These are phyloP conservation scores for Plasmodium vinckei DNA, from an alignment of 169 alveolate species.

Conservation along the genomic window DNA sequence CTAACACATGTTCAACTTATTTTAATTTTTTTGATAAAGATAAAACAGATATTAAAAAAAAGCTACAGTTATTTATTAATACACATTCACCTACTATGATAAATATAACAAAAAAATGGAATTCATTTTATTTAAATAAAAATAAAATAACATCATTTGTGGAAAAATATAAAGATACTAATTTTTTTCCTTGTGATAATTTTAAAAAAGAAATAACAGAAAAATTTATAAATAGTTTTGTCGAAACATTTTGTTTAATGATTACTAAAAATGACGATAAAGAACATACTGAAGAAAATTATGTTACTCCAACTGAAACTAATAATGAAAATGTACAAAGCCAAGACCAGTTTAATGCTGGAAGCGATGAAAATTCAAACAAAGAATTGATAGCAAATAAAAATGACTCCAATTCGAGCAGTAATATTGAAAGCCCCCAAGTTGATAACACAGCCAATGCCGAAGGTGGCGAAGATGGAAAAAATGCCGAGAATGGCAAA, in stretches of 20 bases:
- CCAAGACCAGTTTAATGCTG: too few relatives aligned
- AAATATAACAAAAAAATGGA: constrained; percentile 50
- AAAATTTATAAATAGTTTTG: constrained; percentile 35
- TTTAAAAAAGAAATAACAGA: constrained; percentile 49
- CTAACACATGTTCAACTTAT: constrained; percentile 23
- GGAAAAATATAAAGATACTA: constrained; percentile 32
- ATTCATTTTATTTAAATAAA: constrained; percentile 49
- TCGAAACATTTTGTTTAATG: constrained; percentile 20
- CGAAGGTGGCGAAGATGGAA: too few relatives aligned
- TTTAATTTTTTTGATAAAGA: constrained; percentile 45
- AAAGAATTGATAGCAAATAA: too few relatives aligned
- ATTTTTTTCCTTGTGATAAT: constrained; percentile 19
- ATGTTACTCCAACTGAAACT: too few relatives aligned
- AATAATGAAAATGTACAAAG: too few relatives aligned
- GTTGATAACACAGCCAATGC: too few relatives aligned
- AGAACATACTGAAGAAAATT: not conserved
- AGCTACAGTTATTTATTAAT: constrained; percentile 48
- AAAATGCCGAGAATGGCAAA: too few relatives aligned
- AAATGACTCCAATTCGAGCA: too few relatives aligned
- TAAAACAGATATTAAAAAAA: constrained; percentile 46
- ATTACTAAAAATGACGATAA: not conserved
- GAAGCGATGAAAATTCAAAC: too few relatives aligned
- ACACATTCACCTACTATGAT: constrained; percentile 74
- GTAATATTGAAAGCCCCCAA: too few relatives aligned
- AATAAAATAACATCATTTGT: constrained; percentile 43